Evolutionary conservation across 2,329 filamentous ascomycete genomes (phyloP), one percentile per base, ranked within the genome.

Genomic region (Alternaria longipes): DNA sequence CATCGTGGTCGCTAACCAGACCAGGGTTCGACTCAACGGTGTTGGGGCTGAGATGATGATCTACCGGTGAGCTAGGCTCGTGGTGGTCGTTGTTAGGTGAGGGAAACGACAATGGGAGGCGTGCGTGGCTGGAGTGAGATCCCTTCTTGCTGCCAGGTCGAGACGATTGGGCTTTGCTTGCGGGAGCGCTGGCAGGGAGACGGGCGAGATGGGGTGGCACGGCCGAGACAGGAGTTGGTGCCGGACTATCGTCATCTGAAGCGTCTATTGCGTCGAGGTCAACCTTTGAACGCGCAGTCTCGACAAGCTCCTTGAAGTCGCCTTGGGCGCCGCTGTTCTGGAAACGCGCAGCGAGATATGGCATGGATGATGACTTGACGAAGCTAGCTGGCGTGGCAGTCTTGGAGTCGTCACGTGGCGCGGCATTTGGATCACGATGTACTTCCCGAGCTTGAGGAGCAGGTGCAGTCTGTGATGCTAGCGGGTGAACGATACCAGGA

Each of bases 1-100:
- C 83, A 57, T 84, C 82, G 68, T 83, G 81, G 63, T 84, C 83
- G 65, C 81, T 83, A 36, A 84, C 81, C 62, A 84, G 72, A 24
- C 82, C 83, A 16, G 83, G 83, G 53, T 82, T 82, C 67, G 80
- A 83, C 69, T 84, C 82, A 55, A 80, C 79, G 3, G 81, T 81
- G 59, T 83, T 77, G 32, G 83, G 83, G 63, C 80, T 82, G 60
- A 83, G 76, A 16, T 36, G 32, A 7, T 36, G 32, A 44, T 79
- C 79, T 65, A 78, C 71, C 42, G 76, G 76, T 18, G 76, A 79
- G 30, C 67, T 69, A 55, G 72, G 76, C 63, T 76, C 63, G 56
- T 74, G 72, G 60, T 71, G 65, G 59, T 68, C 67, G 61, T 70
- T 68, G 55, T 71, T 66, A 7, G 72, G 68, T 22, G 73, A 68